Base-by-base conservation (phyloP, 2,329 filamentous ascomycete genomes). In the Alternaria sp. region DNA sequence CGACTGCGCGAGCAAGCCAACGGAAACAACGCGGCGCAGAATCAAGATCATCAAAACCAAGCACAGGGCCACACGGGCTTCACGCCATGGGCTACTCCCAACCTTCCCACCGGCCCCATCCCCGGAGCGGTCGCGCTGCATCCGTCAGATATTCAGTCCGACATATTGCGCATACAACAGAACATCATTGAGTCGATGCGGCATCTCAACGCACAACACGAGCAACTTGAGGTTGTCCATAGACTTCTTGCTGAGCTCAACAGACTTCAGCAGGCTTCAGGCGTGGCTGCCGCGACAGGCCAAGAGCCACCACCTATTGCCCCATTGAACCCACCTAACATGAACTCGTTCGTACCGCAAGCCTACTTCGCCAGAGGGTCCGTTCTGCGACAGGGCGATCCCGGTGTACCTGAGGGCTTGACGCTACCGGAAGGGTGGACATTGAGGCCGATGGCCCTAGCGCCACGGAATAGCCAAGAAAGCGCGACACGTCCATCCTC, bases 381-480 rank as follows among this genome's bases (percentile, higher is more conserved):
- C 13, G 67, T 74, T 17, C 58, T 80, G 45, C 68, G 77, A 44
- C 77, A 77, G 40, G 77, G 77, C 23, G 77, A 80, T 65, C 61
- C 71, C 26, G 74, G 76, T 52, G 59, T 80, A 26, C 79, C 78
- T 9, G 70, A 70, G 55, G 79, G 79, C 6, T 57, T 81, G 52
- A 71, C 69, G n/a, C 70, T 81, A 36, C 79, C 79, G 8, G 73
- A 77, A 52, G 79, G 78, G 13, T 81, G 78, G 77, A 79, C 76
- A 17, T 56, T 80, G 65, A 67, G 75, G 57, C 73, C 75, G 6
- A 75, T 79, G 73, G 67, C 73, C 30, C 62, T 72, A 40, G 63
- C 72, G 59, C 67, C 69, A 32, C 71, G 68, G 50, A 21, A 65
- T 47, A 66, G 57, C 15, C 67, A 63, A 25, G 65, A 68, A 32